Evolutionary conservation across 139 green algal species (phyloP).

Genomic region (Coelastrella sp.): DNA sequence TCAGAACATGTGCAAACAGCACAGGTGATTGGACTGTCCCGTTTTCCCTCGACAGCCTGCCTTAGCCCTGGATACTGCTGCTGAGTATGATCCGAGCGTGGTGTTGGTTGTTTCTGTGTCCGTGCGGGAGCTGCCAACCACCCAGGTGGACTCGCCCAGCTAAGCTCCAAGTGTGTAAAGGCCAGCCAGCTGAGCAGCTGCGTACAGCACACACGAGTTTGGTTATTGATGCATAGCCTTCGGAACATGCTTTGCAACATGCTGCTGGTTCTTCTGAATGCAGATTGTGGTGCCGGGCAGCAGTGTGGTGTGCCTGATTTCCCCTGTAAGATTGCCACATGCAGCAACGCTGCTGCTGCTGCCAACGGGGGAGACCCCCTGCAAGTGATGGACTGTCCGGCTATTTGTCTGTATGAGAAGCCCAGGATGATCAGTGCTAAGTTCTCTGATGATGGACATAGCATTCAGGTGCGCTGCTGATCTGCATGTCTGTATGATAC

Average conservation of each 20-base stretch:
- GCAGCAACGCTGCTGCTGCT: not conserved
- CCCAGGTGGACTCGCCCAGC: no score
- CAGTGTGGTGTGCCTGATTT: slow-evolving; percentile 1
- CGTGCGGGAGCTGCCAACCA: no score
- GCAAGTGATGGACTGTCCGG: not conserved
- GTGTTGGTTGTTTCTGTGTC: no score
- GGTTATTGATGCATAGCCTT: no score
- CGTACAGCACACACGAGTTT: no score
- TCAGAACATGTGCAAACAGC: not conserved
- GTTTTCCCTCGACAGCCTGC: no score
- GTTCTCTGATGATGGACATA: slow-evolving; percentile 25
- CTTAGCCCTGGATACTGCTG: no score
- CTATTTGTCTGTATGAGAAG: not conserved
- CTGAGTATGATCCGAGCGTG: no score
- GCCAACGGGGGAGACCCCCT: not conserved
- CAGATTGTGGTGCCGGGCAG: slow-evolving; percentile 17
- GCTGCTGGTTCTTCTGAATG: not conserved
- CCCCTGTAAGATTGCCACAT: slow-evolving; percentile 4
- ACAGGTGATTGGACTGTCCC: not conserved
- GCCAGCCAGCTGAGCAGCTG: no score
- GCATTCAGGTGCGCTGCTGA: slow-evolving; percentile 19
- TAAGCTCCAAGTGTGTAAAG: no score
- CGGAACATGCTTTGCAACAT: not conserved
- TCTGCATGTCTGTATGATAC: not conserved
- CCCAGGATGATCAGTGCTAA: not conserved